Evolutionary conservation across 2,329 filamentous ascomycete genomes (phyloP).

Genomic region (Exophiala viscosa): DNA sequence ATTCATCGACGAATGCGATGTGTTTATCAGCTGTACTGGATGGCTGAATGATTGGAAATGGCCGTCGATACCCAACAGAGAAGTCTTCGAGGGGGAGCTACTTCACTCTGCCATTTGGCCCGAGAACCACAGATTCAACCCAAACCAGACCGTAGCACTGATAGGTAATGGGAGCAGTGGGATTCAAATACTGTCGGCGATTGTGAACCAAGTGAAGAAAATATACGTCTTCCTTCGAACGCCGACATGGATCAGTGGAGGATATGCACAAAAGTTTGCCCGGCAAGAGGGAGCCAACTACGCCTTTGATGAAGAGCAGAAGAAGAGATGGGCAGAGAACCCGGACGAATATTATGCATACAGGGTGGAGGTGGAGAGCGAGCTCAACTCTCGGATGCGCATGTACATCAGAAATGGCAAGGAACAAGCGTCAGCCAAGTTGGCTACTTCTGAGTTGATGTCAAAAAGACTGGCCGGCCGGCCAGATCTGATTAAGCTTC

Average conservation of each 20-base stretch:
- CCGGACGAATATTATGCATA: too few species aligned
- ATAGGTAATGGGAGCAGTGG: constrained; percentile 63
- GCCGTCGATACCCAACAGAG: constrained; percentile 34
- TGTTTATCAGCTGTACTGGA: constrained; percentile 42
- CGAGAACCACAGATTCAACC: constrained; percentile 45
- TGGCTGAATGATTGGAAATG: constrained; percentile 36
- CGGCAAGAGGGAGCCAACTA: background rate
- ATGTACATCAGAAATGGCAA: too few species aligned
- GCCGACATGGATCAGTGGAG: background rate
- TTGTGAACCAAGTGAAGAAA: constrained; percentile 11
- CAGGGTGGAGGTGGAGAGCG: too few species aligned
- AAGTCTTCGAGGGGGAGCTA: constrained; percentile 34
- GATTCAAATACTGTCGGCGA: constrained; percentile 43
- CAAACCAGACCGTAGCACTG: constrained; percentile 57
- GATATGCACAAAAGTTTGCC: constrained; percentile 9
- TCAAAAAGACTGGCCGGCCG: too few species aligned
- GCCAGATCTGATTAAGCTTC: too few species aligned
- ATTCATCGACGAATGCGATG: constrained; percentile 48
- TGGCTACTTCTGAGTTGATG: too few species aligned
- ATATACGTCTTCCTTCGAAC: constrained; percentile 9
- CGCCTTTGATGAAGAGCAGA: constrained; percentile 29
- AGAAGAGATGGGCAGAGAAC: too few species aligned
- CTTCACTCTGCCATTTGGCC: constrained; percentile 34
- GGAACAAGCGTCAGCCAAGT: too few species aligned
- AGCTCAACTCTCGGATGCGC: too few species aligned